A percentile compares a stretch with the other conserved stretches of the same genome.
These are phyloP conservation scores for Graphiopsis chlorocephala DNA, from an alignment of 2,329 filamentous ascomycete species.

Conservation along the genomic window DNA sequence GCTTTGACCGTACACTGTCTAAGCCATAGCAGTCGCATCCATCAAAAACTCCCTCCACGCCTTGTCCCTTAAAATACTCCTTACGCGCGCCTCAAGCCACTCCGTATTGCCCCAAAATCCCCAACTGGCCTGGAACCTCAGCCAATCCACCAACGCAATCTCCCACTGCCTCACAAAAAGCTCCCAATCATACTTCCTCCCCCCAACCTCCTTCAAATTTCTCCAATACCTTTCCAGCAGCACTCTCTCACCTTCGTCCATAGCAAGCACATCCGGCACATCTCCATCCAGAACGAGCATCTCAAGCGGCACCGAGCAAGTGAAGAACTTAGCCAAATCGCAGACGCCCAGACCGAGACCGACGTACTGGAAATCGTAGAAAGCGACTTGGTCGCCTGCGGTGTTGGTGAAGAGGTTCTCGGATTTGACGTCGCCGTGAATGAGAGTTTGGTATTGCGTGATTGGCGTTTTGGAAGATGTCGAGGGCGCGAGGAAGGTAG, in stretches of 20 bases:
- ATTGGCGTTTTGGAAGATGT: constrained; percentile 32
- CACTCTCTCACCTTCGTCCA: constrained; percentile 50
- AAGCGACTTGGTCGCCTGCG: constrained; percentile 53
- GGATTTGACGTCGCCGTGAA: constrained; percentile 69
- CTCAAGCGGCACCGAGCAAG: constrained; percentile 59
- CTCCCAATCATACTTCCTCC: constrained; percentile 52
- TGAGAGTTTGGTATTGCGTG: constrained; percentile 51
- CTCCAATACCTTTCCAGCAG: constrained; percentile 54
- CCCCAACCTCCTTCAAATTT: constrained; percentile 34
- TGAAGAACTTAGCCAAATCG: constrained; percentile 66
- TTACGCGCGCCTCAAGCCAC: constrained; percentile 26
- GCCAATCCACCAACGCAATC: constrained; percentile 65
- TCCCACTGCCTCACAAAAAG: constrained; percentile 62
- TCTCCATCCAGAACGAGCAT: constrained; percentile 45
- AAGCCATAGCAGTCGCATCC: background rate
- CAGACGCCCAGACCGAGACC: constrained; percentile 63
- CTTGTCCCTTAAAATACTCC: constrained; percentile 21
- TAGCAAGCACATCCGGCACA: constrained; percentile 42
- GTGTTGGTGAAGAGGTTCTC: constrained; percentile 63
- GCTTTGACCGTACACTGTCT: background rate
- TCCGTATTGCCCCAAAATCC: constrained; percentile 28
- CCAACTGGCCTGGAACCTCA: constrained; percentile 43
- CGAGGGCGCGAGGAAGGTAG: constrained; percentile 50
- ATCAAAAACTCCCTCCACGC: constrained; percentile 17
- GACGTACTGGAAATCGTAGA: constrained; percentile 69